Percentiles rank a stretch among this genome's conserved stretches.
These are phyloP conservation scores for Trichosanthes cucumerina DNA, from an alignment of 306 rosid genomes.

Conservation along the genomic window DNA sequence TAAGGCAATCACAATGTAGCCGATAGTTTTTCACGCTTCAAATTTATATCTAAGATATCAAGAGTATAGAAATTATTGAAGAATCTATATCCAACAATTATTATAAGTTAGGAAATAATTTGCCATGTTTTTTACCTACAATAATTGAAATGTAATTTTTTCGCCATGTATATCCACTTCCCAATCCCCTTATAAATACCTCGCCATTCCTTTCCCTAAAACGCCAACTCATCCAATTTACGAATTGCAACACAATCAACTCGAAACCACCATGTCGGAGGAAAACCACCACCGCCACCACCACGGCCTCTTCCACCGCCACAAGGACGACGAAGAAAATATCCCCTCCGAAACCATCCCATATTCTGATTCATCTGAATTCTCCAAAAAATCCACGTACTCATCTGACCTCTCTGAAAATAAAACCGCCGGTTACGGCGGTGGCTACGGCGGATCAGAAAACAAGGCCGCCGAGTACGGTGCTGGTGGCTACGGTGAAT, in stretches of 20 bases:
- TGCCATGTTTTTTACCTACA: too few relatives aligned
- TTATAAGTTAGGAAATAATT: too few relatives aligned
- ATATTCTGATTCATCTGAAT: background rate
- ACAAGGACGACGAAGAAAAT: slow-evolving; percentile 27
- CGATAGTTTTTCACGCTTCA: too few relatives aligned
- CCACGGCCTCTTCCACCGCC: slow-evolving; percentile 33
- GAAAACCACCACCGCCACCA: slow-evolving; percentile 16
- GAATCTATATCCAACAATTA: too few relatives aligned
- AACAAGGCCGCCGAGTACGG: background rate
- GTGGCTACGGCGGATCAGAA: background rate
- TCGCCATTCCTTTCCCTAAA: background rate
- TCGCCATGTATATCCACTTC: background rate
- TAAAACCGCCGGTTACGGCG: background rate
- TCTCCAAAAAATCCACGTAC: background rate
- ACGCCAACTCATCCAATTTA: background rate
- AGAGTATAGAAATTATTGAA: too few relatives aligned
- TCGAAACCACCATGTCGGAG: slow-evolving; percentile 39
- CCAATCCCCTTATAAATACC: background rate
- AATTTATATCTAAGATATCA: too few relatives aligned
- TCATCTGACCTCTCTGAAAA: background rate
- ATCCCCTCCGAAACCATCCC: background rate
- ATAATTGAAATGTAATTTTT: too few relatives aligned
- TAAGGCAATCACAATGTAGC: too few relatives aligned
- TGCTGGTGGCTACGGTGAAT: background rate
- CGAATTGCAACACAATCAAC: background rate